Base-by-base conservation (phyloP, 2,329 filamentous ascomycete species). In the Byssoonygena ceratinophila region DNA sequence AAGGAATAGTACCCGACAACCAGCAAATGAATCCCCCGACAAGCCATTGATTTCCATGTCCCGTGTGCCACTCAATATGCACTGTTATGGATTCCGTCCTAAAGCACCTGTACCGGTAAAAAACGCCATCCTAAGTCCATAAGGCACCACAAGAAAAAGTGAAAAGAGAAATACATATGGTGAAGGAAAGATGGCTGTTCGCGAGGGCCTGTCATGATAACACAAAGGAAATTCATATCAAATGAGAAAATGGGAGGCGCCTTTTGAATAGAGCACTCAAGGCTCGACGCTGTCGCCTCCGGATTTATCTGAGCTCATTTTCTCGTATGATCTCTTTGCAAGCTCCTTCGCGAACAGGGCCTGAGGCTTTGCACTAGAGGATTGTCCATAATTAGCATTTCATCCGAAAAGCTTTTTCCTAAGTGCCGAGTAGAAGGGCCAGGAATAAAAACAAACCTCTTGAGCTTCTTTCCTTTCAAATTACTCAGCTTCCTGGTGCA, bases 401-500 rank as follows among this genome's bases (percentile, higher is more conserved):
- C 36, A 43, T 32, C 29, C 12, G n/a, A 20, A 49, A n/a, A 45
- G 3, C 32, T 7, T 12, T 34, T 12, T n/a, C n/a, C n/a, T n/a
- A n/a, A n/a, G n/a, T n/a, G n/a, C n/a, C n/a, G n/a, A n/a, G n/a
- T n/a, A n/a, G n/a, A n/a, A n/a, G n/a, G n/a, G n/a, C n/a, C 14
- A n/a, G 32, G 32, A 12, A 12, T 37, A 41, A 34, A 32, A n/a
- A 37, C 64, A 46, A 64, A 73, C 71, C 70, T 74, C 60, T 71
- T 71, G 53, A 74, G 74, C 23, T 71, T 67, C 67, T 74, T 74
- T 34, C 70, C 69, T 66, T 76, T 76, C 51, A 75, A 62, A 53
- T 74, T 69, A 48, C 68, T 73, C 61, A 76, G 52, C 51, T 75
- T 76, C 66, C 74, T 73, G 25, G 72, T 74, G 54, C 72, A 74